Evolutionary conservation across 495 filamentous ascomycete genomes (phyloP), one percentile per base, ranked within the genome.

Genomic region (Neurospora pannonica): DNA sequence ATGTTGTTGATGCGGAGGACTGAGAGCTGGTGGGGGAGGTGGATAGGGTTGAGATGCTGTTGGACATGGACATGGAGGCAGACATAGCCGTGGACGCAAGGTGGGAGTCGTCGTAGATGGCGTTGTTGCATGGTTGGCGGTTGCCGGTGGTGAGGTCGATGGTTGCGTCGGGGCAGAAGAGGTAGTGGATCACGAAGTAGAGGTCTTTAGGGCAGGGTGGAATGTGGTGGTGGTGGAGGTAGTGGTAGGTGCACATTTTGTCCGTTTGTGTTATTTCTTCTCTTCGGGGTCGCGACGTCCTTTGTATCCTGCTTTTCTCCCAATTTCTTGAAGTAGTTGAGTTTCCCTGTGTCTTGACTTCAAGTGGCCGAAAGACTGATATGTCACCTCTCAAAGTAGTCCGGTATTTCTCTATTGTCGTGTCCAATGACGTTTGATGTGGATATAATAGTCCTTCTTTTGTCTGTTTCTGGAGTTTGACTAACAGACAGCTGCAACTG

Each of bases 111-210:
- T 77, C 79, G 38, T 79, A 82, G 38, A 79, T 37, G 19, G 73
- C 40, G 34, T 76, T 73, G 34, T 72, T 72, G 76, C 81, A 79
- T 4, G 77, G 74, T 13, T 60, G 48, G 19, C 60, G 72, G 24
- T 73, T 71, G 38, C 77, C 76, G 1, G 77, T 73, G 37, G 54
- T 37, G 10, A 75, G 43, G 46, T 82, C 79, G 5, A 67, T 70
- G 6, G 72, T 48, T 9, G 85, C 79, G 37, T 77, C 75, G 0
- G 60, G n/a, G 72, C 84, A 85, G 76, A 82, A 86, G 13, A 70
- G 71, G 76, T 86, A 87, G 72, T 82, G 78, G 5, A 85, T 75
- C 21, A 77, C 78, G 70, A 82, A 83, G 62, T 85, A 83, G 70
- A 85, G 76, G 13, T 80, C 77, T 31, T 79, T 80, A 0, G 46